Conservation (phyloP, 179 eudicot species). For the Beta corolliflora region DNA sequence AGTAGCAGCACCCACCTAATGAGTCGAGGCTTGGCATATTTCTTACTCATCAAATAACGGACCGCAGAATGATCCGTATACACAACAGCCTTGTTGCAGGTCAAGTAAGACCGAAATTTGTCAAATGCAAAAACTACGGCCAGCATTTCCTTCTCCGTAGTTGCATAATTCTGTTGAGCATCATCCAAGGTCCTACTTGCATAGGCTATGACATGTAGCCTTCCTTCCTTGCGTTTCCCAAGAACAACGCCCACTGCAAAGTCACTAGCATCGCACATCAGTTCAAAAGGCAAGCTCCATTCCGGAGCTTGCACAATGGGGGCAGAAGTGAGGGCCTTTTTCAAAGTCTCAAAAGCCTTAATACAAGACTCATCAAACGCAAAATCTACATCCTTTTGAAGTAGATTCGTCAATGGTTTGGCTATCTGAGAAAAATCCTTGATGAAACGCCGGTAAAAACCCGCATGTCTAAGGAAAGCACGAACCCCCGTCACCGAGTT, state of each 20-base stretch:
- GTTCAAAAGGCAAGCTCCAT: neutral
- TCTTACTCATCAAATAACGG: neutral
- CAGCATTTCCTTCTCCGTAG: neutral
- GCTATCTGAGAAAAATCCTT: neutral
- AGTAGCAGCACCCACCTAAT: neutral
- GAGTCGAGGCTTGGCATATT: neutral
- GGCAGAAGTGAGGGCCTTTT: neutral
- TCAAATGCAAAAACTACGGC: neutral
- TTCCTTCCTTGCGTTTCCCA: neutral
- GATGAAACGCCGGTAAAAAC: neutral
- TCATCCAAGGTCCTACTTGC: neutral
- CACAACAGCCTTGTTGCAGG: neutral
- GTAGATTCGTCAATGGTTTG: neutral
- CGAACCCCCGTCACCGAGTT: neutral
- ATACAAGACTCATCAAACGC: neutral
- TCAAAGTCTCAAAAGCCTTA: neutral
- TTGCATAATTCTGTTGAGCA: neutral
- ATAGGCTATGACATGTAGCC: neutral
- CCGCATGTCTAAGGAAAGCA: neutral
- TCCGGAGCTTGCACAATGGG: neutral
- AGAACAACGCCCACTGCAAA: neutral
- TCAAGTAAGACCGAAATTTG: neutral
- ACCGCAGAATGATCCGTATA: conserved; percentile 1
- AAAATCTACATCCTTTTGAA: no score
- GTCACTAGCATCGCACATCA: neutral